Evolutionary conservation across 768 basidiomycete species (phyloP).

Genomic region (Tephrocybe sp.): DNA sequence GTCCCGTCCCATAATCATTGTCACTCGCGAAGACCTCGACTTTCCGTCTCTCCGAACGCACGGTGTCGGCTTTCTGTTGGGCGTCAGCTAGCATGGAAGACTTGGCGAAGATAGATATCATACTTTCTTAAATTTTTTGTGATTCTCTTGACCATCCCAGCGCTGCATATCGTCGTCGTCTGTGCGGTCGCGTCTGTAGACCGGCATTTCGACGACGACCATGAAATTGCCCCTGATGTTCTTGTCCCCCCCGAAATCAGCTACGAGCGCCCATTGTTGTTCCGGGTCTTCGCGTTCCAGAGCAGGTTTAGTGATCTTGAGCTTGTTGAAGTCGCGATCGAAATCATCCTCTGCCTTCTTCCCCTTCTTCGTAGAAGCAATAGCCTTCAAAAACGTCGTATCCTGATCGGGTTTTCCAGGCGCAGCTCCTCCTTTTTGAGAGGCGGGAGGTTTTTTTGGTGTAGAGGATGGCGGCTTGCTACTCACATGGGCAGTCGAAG

Average conservation of each 20-base stretch:
- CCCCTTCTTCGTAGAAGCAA: constrained; percentile 70
- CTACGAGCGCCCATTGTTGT: constrained; percentile 58
- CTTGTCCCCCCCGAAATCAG: constrained; percentile 63
- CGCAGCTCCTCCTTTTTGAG: constrained; percentile 30
- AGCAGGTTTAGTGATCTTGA: constrained; percentile 70
- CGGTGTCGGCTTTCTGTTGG: constrained; percentile 25
- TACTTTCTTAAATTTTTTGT: constrained; percentile 80
- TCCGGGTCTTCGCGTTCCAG: constrained; percentile 46
- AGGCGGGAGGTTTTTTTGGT: constrained; percentile 13
- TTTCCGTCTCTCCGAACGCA: constrained; percentile 24
- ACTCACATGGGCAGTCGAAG: constrained; percentile 9
- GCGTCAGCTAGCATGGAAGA: neutral
- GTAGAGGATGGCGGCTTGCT: constrained; percentile 28
- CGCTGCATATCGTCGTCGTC: constrained; percentile 23
- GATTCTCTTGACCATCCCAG: constrained; percentile 60
- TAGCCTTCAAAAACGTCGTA: constrained; percentile 64
- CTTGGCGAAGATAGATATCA: neutral
- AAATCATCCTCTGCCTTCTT: constrained; percentile 69
- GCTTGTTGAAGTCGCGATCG: constrained; percentile 78
- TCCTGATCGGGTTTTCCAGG: constrained; percentile 66
- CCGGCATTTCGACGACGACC: constrained; percentile 69
- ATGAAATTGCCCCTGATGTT: constrained; percentile 76
- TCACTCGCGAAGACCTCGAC: constrained; percentile 54
- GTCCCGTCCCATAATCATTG: constrained; percentile 54
- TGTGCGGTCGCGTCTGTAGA: constrained; percentile 35